Evolutionary conservation across 768 basidiomycete species (phyloP), one percentile per base, ranked within the genome.

Genomic region (Plicaturopsis crispa): DNA sequence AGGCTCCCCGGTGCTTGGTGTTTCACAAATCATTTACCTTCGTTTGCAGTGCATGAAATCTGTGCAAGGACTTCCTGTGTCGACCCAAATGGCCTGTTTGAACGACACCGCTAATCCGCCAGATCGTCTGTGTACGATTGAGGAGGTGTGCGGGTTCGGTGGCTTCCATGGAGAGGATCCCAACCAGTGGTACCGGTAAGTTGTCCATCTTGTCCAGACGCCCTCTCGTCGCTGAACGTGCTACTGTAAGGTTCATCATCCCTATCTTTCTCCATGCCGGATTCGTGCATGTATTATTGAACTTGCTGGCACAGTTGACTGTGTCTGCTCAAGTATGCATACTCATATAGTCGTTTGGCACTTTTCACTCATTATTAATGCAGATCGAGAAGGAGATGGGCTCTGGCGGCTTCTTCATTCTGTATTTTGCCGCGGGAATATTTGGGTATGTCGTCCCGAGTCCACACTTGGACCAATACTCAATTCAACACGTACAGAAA

Each of bases 221-320:
- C 13, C 24, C 23, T n/a, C 33, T 16, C 5, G 18, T 22, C 24
- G 24, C 20, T 32, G 36, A 41, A 8, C 40, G 48, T 39, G 30
- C 47, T 42, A 19, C 31, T 33, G n/a, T n/a, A 48, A 85, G 88
- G 45, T 93, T 93, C 53, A 82, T 92, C 48, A 79, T 81, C 2
- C 74, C 92, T 6, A 84, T 94, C 36, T 96, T 98, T 54, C 61
- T 97, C 4, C 94, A 98, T 49, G 96, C 90, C 8, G 94, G 94
- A n/a, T 69, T 99, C 41, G 68, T 99, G n/a, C 94, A 99, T 55
- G 69, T 94, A 24, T 47, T 83, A 4, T 53, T 99, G 43, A 99
- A 99, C 54, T 84, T 97, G 80, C 55, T 93, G 20, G 92, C 83
- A 11, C 93, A 94, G 49, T 56, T 85, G 40, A 76, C 74, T 0